Base-by-base conservation (phyloP, 2,329 filamentous ascomycete species). In the Botryotinia globosa region DNA sequence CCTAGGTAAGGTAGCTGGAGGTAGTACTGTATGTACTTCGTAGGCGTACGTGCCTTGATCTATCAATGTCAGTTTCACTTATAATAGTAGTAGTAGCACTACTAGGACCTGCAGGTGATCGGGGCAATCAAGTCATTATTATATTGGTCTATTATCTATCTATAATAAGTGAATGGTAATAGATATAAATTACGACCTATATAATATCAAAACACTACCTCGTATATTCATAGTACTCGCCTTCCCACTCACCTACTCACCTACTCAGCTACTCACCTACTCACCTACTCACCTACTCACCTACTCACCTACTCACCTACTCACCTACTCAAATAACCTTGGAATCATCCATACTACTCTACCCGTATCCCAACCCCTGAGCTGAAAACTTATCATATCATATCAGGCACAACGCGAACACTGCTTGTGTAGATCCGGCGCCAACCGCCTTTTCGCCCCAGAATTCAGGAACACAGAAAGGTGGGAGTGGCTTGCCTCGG, bases 371-470 rank as follows among this genome's bases (percentile, higher is more conserved):
- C 25, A 54, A 16, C 16, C 48, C 48, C 25, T 54, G n/a, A 54
- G 48, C 48, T 14, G 7, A 54, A 54, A 59, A 22, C 56, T 42
- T 42, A 62, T 42, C 59, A 20, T 62, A 12, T 51, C 51, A 56
- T 56, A 37, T 39, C 59, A 63, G 59, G 59, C 59, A 63, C 59
- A 63, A 29, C 34, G 25, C 37, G 12, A 63, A 63, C 37, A 63
- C 12, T n/a, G 37, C 22, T 42, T 44, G 14, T 63, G 61, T 63
- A 39, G 61, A 63, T 39, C 61, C 61, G 61, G 37, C 61, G 61
- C 61, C 61, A 63, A 63, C 61, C 69, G 71, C 71, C 64, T 69
- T 73, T 73, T 29, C 48, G 66, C 56, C 71, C 63, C 71, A 64
- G 29, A 62, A 56, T 48, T 42, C 56, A 48, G 45, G 56, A 51